Base-by-base conservation (phyloP, 2,329 filamentous ascomycete genomes). In the Cladosporium oxysporum region DNA sequence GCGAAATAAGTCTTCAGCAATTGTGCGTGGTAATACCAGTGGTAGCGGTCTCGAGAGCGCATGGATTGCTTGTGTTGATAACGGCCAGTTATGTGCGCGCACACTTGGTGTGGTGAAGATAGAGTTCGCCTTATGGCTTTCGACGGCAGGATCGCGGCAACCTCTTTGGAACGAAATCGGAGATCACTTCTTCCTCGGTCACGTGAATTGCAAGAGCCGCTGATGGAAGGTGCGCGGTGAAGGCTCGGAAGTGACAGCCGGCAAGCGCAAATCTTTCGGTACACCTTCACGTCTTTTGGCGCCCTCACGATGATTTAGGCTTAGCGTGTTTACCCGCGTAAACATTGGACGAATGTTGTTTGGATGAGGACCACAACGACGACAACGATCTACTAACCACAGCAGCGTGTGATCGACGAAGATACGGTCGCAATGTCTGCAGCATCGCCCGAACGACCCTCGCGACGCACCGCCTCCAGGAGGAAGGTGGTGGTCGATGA, bases 401-500 rank as follows among this genome's bases (percentile, higher is more conserved):
- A 55, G 60, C 60, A 53, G 60, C 50, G 33, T 16, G 50, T 21
- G 49, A 41, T 44, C 57, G 7, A 37, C 35, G 23, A 29, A 23
- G 3, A 21, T 21, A 53, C 44, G 16, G 41, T 67, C 64, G 57
- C 65, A 26, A 73, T 71, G 70, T 70, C 71, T 49, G 69, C 71
- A 35, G 69, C 69, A 68, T 74, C 73, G n/a, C 71, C 74, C 67
- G 79, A 83, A 55, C 83, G 89, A 70, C 84, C 88, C 12, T 84
- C 85, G 65, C 83, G 89, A 75, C 83, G 88, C 65, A 84, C 82
- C 59, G 84, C 85, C 52, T 78, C 90, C 62, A 87, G 92, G 75
- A 88, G 90, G 72, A 90, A 88, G 72, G 87, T 90, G 60, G 84
- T 96, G 58, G 82, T 93, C 67, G 61, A 63, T 35, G 92, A 96